Percentiles rank a stretch among this genome's conserved stretches.
These are phyloP conservation scores for Neurospora crassa DNA, from an alignment of 2,329 filamentous ascomycete species.

Conservation along the genomic window DNA sequence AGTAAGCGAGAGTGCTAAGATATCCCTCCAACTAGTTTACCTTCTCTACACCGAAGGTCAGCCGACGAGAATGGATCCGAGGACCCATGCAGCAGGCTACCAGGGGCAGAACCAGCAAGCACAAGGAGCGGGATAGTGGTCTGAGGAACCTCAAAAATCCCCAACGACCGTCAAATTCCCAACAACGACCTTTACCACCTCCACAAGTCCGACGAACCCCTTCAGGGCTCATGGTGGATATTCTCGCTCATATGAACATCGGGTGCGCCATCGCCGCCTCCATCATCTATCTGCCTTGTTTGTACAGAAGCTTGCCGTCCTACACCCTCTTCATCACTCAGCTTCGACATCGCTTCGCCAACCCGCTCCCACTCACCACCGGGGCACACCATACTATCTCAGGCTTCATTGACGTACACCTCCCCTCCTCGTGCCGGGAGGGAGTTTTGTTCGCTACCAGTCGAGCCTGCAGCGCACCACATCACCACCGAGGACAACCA, in stretches of 20 bases:
- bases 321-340: background rate
- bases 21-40: background rate
- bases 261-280: background rate
- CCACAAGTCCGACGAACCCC: background rate
- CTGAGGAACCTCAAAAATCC: background rate
- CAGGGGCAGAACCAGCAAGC: background rate
- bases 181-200: background rate
- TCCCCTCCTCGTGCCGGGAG: background rate
- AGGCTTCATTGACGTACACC: background rate
- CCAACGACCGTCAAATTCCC: background rate
- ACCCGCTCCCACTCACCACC: background rate
- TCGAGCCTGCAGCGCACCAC: background rate
- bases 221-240: background rate
- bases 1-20: background rate
- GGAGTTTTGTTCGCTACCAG: background rate
- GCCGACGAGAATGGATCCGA: background rate
- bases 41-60: background rate
- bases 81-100: background rate
- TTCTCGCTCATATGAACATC: background rate
- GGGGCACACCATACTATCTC: background rate
- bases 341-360: background rate
- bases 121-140: background rate
- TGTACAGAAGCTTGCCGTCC: background rate
- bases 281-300: background rate
- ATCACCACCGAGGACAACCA: background rate